Conservation (phyloP, 257 asterid species). For the Solanum rostratum region DNA sequence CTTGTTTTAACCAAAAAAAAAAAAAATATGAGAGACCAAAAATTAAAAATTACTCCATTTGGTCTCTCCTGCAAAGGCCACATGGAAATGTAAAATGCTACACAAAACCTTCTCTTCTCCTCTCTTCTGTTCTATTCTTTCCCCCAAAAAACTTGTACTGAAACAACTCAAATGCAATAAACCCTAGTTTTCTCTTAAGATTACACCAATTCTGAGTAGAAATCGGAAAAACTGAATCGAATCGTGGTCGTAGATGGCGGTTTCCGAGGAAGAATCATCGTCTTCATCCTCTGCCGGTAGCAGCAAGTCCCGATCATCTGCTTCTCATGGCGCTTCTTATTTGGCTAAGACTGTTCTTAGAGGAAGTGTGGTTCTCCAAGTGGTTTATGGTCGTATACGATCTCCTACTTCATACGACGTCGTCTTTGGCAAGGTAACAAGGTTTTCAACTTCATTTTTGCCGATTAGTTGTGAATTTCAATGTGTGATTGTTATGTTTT, state of each 20-base stretch:
- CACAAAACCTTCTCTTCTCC: not conserved
- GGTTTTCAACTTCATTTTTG: not conserved
- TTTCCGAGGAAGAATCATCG: conserved; percentile 39
- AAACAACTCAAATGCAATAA: not conserved
- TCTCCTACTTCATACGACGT: conserved; percentile 56
- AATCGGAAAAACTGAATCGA: not conserved
- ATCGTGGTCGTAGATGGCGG: conserved; percentile 30
- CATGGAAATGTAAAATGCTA: not conserved
- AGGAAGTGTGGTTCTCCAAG: conserved; percentile 81
- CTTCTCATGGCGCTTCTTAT: conserved; percentile 36
- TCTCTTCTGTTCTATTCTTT: not conserved
- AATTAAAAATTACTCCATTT: not conserved
- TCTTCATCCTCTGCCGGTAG: conserved; percentile 42
- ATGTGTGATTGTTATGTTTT: not conserved
- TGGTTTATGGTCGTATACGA: conserved; percentile 80
- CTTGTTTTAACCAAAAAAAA: too few relatives aligned
- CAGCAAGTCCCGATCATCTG: conserved; percentile 26
- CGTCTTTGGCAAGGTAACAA: conserved; percentile 36
- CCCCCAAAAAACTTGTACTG: not conserved
- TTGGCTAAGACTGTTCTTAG: conserved; percentile 78
- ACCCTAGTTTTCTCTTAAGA: not conserved
- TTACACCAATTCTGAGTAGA: not conserved
- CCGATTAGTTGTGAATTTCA: not conserved
- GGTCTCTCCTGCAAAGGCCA: not conserved
- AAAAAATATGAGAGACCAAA: too few relatives aligned